phyloP scores from a whole-genome alignment of 805 yeast species.

The Kodamaea hsintzibuensis region DNA sequence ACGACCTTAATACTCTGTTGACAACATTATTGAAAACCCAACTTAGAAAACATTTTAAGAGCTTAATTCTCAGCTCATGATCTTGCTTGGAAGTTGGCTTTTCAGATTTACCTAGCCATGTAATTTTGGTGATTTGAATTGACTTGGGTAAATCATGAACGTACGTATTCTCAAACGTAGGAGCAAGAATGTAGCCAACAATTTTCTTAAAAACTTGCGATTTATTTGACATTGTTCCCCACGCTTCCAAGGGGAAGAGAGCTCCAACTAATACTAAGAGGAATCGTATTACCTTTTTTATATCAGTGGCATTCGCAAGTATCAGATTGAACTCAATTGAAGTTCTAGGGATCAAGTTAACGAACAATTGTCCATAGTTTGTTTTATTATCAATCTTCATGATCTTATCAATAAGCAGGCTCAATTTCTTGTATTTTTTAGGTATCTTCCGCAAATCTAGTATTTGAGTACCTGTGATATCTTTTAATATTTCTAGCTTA shows the following conservation, averaged over 20 bases:
- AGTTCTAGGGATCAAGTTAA: slow-evolving; percentile 28
- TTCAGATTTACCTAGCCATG: slow-evolving; percentile 52
- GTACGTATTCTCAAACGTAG: slow-evolving; percentile 36
- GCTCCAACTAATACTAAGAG: slow-evolving; percentile 44
- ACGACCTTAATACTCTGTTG: slow-evolving; percentile 46
- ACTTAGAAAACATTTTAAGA: slow-evolving; percentile 43
- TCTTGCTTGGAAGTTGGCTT: slow-evolving; percentile 42
- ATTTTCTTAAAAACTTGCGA: slow-evolving; percentile 37
- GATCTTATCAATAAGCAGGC: slow-evolving; percentile 19
- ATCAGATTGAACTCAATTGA: slow-evolving; percentile 19
- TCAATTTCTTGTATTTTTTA: slow-evolving; percentile 14
- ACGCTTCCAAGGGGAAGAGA: slow-evolving; percentile 50
- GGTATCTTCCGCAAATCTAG: slow-evolving; percentile 11
- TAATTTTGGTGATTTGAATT: slow-evolving; percentile 45
- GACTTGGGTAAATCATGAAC: slow-evolving; percentile 32
- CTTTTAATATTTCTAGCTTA: background rate
- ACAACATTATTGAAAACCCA: slow-evolving; percentile 61
- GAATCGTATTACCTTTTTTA: slow-evolving; percentile 41
- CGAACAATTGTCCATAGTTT: slow-evolving; percentile 37
- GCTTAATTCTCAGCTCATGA: slow-evolving; percentile 30
- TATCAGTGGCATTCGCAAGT: slow-evolving; percentile 31
- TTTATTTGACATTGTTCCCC: slow-evolving; percentile 57
- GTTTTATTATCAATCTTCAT: slow-evolving; percentile 32
- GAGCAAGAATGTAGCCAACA: slow-evolving; percentile 35
- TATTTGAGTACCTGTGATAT: background rate